Evolutionary conservation across 331 rosid genomes (phyloP).

Genomic region (Telfairia occidentalis): DNA sequence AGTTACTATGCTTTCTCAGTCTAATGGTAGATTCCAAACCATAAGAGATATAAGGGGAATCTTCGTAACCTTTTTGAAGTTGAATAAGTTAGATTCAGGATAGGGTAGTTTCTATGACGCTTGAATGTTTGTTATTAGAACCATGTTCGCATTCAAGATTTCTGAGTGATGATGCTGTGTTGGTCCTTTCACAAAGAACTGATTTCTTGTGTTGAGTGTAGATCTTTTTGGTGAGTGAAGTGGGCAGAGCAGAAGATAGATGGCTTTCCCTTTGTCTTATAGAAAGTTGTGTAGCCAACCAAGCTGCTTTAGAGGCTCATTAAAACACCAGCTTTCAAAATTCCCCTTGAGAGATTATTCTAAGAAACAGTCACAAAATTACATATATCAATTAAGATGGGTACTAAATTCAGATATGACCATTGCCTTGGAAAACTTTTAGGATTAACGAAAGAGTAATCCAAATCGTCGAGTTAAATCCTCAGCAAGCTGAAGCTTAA

Average conservation of each 20-base stretch:
- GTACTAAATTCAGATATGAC: too few relatives aligned
- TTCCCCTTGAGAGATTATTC: too few relatives aligned
- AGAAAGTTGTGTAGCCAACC: background rate
- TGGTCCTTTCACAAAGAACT: background rate
- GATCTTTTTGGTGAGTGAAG: background rate
- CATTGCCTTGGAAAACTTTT: too few relatives aligned
- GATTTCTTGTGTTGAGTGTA: background rate
- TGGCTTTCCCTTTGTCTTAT: background rate
- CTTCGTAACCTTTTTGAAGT: background rate
- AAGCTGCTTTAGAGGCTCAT: too few relatives aligned
- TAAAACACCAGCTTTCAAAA: too few relatives aligned
- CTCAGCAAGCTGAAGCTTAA: too few relatives aligned
- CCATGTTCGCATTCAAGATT: background rate
- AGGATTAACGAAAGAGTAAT: too few relatives aligned
- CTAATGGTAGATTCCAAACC: background rate
- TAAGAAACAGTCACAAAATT: too few relatives aligned
- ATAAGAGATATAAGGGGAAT: background rate
- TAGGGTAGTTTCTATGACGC: background rate
- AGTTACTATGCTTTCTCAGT: slow-evolving; percentile 10
- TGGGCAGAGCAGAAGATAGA: background rate
- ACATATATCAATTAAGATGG: too few relatives aligned
- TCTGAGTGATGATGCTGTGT: background rate
- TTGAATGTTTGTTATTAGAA: background rate
- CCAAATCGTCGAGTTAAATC: too few relatives aligned
- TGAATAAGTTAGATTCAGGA: background rate